phyloP scores from a whole-genome alignment of 768 basidiomycete species.

The Daedaleopsis sinensis region DNA sequence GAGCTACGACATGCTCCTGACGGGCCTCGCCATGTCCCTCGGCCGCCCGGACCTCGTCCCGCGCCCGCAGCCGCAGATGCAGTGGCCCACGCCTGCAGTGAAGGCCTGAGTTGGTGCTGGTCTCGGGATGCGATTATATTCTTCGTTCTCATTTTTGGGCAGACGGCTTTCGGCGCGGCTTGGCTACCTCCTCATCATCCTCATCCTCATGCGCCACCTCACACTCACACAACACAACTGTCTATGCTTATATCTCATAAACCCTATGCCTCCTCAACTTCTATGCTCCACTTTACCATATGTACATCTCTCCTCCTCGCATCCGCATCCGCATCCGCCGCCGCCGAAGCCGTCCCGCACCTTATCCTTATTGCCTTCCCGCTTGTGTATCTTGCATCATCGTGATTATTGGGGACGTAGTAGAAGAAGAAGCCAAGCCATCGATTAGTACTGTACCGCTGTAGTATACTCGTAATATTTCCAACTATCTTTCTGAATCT shows the following conservation, averaged over 20 bases:
- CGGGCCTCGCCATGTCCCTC: slow-evolving; percentile 41
- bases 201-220: background rate
- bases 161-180: slow-evolving; percentile 7
- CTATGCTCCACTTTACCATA: background rate
- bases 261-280: background rate
- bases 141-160: slow-evolving; percentile 16
- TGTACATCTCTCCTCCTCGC: background rate
- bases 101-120: background rate
- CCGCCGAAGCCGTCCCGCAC: slow-evolving; percentile 4
- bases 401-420: background rate
- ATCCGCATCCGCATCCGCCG: background rate
- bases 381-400: background rate
- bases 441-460: background rate
- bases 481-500: too few species aligned
- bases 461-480: background rate
- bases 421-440: background rate
- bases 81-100: background rate
- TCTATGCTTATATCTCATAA: slow-evolving; percentile 2
- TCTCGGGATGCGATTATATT: background rate
- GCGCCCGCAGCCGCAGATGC: slow-evolving; percentile 7
- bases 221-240: background rate
- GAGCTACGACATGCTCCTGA: slow-evolving; percentile 69
- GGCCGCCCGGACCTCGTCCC: slow-evolving; percentile 16
- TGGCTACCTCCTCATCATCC: slow-evolving; percentile 2
- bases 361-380: slow-evolving; percentile 15